Conservation (phyloP, 345 rosid genomes). For the Gossypium sturtianum region DNA sequence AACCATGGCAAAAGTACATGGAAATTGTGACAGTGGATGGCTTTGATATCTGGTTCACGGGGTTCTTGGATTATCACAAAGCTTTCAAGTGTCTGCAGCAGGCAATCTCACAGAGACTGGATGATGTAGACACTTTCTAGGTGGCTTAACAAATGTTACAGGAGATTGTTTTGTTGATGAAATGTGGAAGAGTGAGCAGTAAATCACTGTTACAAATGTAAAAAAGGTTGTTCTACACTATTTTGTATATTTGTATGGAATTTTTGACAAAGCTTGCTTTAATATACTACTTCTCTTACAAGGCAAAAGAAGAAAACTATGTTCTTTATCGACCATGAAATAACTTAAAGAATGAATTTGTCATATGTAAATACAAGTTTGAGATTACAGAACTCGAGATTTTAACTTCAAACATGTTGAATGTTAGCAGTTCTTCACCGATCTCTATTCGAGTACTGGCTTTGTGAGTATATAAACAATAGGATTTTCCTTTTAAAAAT, state of each 20-base stretch:
- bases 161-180: conserved; percentile 19
- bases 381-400: neutral
- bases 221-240: neutral
- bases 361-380: neutral
- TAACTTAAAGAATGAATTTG: neutral
- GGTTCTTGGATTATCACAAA: conserved; percentile 64
- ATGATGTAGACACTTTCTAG: conserved; percentile 19
- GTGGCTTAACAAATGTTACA: conserved; percentile 11
- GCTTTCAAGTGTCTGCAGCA: conserved; percentile 52
- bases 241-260: too few relatives aligned
- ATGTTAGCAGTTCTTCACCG: neutral
- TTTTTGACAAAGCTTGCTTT: too few relatives aligned
- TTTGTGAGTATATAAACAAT: neutral
- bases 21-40: conserved; percentile 57
- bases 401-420: neutral
- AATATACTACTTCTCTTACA: neutral
- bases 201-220: neutral
- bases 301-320: neutral
- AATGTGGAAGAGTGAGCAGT: neutral
- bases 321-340: neutral
- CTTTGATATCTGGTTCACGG: conserved; percentile 94
- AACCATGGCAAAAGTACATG: conserved; percentile 61
- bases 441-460: neutral
- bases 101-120: conserved; percentile 30
- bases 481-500: neutral